phyloP scores from a whole-genome alignment of 345 rosid species.

The Citrus unshiu region DNA sequence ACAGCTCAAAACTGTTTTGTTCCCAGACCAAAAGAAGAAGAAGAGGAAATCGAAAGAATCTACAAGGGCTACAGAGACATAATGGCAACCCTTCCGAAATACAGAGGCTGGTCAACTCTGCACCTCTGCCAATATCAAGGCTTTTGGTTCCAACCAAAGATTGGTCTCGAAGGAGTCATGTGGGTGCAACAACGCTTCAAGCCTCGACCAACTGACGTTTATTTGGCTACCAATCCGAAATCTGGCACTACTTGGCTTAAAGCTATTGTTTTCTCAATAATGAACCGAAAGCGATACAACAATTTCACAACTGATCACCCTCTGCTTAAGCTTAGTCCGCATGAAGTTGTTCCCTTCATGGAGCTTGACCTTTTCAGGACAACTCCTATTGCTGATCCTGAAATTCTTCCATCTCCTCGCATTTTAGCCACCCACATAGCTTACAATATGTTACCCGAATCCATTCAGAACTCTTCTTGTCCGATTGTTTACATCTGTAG shows the following conservation, averaged over 20 bases:
- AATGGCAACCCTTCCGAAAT: background rate
- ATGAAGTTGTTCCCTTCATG: conserved; percentile 16
- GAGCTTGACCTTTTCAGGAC: background rate
- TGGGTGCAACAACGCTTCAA: background rate
- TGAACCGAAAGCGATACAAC: background rate
- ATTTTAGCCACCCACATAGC: conserved; percentile 14
- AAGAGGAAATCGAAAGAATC: background rate
- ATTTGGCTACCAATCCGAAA: background rate
- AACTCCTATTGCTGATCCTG: background rate
- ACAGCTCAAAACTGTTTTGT: background rate
- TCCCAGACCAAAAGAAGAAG: background rate
- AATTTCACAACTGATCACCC: conserved; percentile 2
- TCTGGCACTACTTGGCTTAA: conserved; percentile 3
- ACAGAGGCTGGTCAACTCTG: background rate
- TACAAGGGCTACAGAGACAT: background rate
- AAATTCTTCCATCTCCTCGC: conserved; percentile 7
- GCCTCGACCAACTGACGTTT: background rate
- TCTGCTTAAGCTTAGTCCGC: conserved; percentile 10
- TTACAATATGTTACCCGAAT: conserved; percentile 4
- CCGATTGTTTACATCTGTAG: conserved; percentile 8
- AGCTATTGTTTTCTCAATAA: background rate
- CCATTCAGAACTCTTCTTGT: background rate
- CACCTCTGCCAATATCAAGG: background rate
- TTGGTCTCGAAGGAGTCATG: conserved; percentile 1
- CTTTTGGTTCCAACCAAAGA: background rate